Conservation (phyloP, 140 eudicot species). For the Stevia rebaudiana region DNA sequence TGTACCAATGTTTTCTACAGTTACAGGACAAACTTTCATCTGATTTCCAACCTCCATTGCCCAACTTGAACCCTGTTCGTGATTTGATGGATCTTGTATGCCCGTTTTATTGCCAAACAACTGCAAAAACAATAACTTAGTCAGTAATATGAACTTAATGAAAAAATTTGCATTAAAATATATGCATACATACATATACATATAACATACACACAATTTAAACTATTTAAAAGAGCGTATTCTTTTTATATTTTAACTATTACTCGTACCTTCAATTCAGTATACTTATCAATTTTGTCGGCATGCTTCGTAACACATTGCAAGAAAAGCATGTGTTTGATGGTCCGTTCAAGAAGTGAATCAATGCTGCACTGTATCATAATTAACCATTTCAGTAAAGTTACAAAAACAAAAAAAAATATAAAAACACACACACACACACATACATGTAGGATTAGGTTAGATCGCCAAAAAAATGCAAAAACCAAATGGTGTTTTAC, state of each 20-base stretch:
- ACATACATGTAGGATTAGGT: too few species aligned
- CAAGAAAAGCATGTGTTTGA: slow-evolving; percentile 90
- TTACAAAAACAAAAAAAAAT: background rate
- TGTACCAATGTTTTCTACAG: slow-evolving; percentile 66
- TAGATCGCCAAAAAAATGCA: too few species aligned
- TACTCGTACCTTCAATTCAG: slow-evolving; percentile 61
- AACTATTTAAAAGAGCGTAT: background rate
- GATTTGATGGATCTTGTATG: slow-evolving; percentile 39
- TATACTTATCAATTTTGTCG: slow-evolving; percentile 66
- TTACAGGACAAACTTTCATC: slow-evolving; percentile 70
- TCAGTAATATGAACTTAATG: background rate
- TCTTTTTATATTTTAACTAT: background rate
- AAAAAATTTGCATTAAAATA: background rate
- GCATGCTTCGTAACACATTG: slow-evolving; percentile 75
- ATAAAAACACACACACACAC: background rate
- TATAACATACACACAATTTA: too few species aligned
- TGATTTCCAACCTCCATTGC: slow-evolving; percentile 86
- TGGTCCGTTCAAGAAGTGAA: slow-evolving; percentile 88
- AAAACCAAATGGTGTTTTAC: too few species aligned
- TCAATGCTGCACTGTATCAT: slow-evolving; percentile 92
- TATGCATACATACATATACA: background rate
- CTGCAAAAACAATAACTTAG: slow-evolving; percentile 23
- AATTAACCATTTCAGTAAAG: slow-evolving; percentile 29
- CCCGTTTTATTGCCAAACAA: slow-evolving; percentile 55
- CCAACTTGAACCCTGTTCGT: slow-evolving; percentile 93